These are phyloP conservation scores for Daldinia bambusicola DNA, from an alignment of 495 filamentous ascomycete genomes.

Conservation along the genomic window DNA sequence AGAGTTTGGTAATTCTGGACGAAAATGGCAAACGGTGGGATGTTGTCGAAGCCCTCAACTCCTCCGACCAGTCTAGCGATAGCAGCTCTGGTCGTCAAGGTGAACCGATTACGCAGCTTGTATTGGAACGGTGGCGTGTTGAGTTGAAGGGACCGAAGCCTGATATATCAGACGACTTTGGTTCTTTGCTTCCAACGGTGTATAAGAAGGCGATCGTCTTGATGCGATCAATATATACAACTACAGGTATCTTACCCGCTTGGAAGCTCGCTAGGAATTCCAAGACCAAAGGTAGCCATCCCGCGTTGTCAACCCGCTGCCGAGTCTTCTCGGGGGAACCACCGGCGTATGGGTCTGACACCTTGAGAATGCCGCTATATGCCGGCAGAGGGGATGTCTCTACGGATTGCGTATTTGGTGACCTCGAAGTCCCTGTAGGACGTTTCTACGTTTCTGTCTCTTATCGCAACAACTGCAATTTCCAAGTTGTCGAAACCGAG, in stretches of 20 bases:
- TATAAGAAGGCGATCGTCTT: conserved; percentile 97
- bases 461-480: conserved; percentile 88
- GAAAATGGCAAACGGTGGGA: conserved; percentile 92
- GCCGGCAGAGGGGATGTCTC: conserved; percentile 72
- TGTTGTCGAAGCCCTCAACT: conserved; percentile 81
- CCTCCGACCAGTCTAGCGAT: conserved; percentile 66
- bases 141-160: conserved; percentile 70
- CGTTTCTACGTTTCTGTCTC: conserved; percentile 81
- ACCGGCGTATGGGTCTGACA: conserved; percentile 66
- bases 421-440: conserved; percentile 86
- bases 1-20: conserved; percentile 87
- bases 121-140: conserved; percentile 91
- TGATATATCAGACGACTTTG: conserved; percentile 70
- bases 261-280: conserved; percentile 84
- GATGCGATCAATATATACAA: conserved; percentile 90
- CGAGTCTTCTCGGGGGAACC: conserved; percentile 72
- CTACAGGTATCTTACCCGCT: conserved; percentile 82
- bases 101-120: conserved; percentile 69
- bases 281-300: conserved; percentile 70
- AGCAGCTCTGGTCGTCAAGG: conserved; percentile 57
- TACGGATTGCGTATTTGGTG: conserved; percentile 80
- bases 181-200: conserved; percentile 78
- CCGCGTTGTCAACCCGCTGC: conserved; percentile 79
- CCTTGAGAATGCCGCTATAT: conserved; percentile 76
- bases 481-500: conserved; percentile 91